These are phyloP conservation scores for Schizopora paradoxa DNA, from an alignment of 1,284 basidiomycete species.

Conservation along the genomic window DNA sequence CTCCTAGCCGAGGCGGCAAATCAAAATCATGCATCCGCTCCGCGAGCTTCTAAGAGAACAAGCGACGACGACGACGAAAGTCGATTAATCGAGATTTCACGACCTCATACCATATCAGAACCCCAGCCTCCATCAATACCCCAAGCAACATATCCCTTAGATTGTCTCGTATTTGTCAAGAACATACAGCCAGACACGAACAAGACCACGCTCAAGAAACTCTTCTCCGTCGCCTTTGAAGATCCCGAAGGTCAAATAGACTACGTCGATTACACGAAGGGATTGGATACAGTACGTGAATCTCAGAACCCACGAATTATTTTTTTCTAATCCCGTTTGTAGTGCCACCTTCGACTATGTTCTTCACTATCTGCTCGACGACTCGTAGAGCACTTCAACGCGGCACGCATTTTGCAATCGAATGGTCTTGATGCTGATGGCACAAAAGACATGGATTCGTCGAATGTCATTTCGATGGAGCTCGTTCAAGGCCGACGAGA, in stretches of 20 bases:
- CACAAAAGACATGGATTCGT: too few species aligned
- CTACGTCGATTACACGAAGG: constrained; percentile 74
- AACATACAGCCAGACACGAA: constrained; percentile 69
- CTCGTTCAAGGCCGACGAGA: constrained; percentile 57
- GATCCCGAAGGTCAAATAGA: constrained; percentile 40
- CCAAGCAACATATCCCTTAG: constrained; percentile 45
- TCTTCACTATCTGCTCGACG: constrained; percentile 40
- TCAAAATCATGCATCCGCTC: not conserved
- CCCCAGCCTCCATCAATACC: too few species aligned
- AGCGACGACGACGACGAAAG: too few species aligned
- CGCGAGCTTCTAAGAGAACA: not conserved
- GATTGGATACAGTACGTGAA: constrained; percentile 59
- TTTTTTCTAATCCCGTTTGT: constrained; percentile 6
- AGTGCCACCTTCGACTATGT: constrained; percentile 72
- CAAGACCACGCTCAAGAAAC: constrained; percentile 63
- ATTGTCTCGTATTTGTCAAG: constrained; percentile 64
- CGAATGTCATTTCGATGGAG: too few species aligned
- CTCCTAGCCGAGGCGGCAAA: constrained; percentile 37
- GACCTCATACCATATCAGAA: not conserved
- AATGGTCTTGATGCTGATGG: constrained; percentile 46
- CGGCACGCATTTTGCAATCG: constrained; percentile 34
- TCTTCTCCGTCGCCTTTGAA: constrained; percentile 45
- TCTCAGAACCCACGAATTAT: not conserved
- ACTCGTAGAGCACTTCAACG: constrained; percentile 43
- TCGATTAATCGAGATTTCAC: not conserved